Evolutionary conservation across 495 filamentous ascomycete genomes (phyloP), one percentile per base, ranked within the genome.

Genomic region (Podospora bellae-mahoneyi): DNA sequence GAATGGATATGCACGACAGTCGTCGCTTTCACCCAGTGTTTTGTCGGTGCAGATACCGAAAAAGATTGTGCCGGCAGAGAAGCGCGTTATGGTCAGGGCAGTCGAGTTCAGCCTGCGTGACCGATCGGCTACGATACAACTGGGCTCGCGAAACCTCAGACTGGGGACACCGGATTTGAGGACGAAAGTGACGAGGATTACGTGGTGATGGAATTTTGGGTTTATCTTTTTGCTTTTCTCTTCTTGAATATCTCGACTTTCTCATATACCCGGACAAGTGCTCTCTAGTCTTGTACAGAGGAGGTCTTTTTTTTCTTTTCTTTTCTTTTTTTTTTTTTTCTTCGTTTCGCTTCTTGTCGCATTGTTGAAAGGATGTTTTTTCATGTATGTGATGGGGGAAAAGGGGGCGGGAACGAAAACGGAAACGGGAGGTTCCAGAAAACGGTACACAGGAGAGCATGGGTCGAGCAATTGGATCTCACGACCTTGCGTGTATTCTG

Each of bases 21-120:
- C 61, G 5, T 63, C 61, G 16, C 34, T 63, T 18, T 63, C 61
- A 20, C 61, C 61, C 7, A 32, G 61, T 10, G 16, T 27, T 10
- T 58, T 18, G 9, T 19, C 19, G 54, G 32, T 23, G 27, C 60
- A 65, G 32, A 54, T 34, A 20, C 65, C 62, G 23, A 70, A 65
- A 60, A 74, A 69, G 61, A 9, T 63, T 7, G 75, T 83, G 27
- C 81, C 82, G 0, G 82, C 82, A 26, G 81, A 84, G 39, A 82
- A 76, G 73, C 80, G 84, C 7, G 81, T 85, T 60, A 85, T 85
- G 83, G 82, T 86, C 32, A 77, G 81, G 65, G 80, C 82, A 23
- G 84, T 85, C 67, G 74, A 85, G 71, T 85, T 86, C 65, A 80
- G 85, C 61, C 72, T 86, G 64, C 82, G 82, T 28, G 75, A 80